Evolutionary conservation across 2,329 filamentous ascomycete species (phyloP).

Genomic region (Didymella glomerata): DNA sequence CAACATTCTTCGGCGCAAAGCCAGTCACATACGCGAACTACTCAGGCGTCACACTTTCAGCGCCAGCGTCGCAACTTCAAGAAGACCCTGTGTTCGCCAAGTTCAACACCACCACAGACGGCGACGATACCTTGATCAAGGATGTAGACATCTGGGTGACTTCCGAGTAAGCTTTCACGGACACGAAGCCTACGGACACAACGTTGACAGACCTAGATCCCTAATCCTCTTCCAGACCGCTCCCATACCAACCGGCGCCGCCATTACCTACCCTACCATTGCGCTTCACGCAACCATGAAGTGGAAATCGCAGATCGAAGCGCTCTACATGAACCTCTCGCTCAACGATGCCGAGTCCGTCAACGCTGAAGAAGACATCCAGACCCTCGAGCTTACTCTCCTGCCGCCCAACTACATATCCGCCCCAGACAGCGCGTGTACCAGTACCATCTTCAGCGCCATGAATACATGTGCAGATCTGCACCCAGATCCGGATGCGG

Average conservation of each 20-base stretch:
- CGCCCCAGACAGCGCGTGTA: conserved; percentile 41
- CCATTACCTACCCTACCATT: conserved; percentile 77
- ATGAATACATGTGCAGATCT: conserved; percentile 79
- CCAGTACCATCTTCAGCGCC: conserved; percentile 69
- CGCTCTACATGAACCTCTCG: conserved; percentile 50
- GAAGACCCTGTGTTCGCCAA: conserved; percentile 56
- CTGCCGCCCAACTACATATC: conserved; percentile 57
- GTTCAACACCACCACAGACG: conserved; percentile 51
- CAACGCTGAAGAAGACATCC: conserved; percentile 69
- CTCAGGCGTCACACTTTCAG: conserved; percentile 64
- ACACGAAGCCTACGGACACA: not conserved
- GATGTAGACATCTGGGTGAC: conserved; percentile 59
- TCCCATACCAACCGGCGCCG: conserved; percentile 65
- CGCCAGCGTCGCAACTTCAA: conserved; percentile 64
- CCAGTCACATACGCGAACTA: conserved; percentile 74
- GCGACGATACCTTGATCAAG: conserved; percentile 44
- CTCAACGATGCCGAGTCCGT: conserved; percentile 62
- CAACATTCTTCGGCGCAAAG: conserved; percentile 74
- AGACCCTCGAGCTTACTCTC: conserved; percentile 73
- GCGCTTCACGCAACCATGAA: conserved; percentile 78
- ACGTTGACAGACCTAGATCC: conserved; percentile 49
- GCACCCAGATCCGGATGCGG: conserved; percentile 73
- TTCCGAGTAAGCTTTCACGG: conserved; percentile 50
- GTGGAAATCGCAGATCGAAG: conserved; percentile 50
- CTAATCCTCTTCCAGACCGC: conserved; percentile 70